Conservation (phyloP, 2,329 filamentous ascomycete species). For the Chaetomiaceae sp. region DNA sequence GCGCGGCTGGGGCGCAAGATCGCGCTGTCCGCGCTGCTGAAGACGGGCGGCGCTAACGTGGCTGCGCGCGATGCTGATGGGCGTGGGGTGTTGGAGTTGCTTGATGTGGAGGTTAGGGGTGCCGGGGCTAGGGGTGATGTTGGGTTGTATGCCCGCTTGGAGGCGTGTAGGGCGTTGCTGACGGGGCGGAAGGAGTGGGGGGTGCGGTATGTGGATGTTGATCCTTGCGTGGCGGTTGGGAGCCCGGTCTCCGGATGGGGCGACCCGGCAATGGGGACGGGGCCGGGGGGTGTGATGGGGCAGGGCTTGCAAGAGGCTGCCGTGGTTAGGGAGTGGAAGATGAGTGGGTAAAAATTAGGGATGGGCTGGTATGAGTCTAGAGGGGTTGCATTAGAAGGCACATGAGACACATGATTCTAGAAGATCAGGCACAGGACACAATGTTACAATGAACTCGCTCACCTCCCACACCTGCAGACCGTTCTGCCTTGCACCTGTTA, state of each 20-base stretch:
- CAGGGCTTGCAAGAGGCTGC: not conserved
- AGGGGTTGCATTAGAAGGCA: not conserved
- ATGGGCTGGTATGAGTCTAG: not conserved
- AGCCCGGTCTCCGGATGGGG: not conserved
- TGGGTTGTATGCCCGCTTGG: constrained; percentile 30
- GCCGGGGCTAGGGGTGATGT: constrained; percentile 23
- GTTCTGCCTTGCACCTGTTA: not conserved
- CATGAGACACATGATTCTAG: not conserved
- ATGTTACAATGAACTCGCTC: not conserved
- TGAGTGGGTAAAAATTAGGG: not conserved
- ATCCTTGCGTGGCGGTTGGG: not conserved
- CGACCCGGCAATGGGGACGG: not conserved
- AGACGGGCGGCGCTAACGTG: constrained; percentile 42
- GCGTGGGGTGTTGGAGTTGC: constrained; percentile 41
- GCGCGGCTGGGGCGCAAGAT: constrained; percentile 50
- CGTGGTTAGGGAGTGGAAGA: constrained; percentile 10
- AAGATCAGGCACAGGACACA: not conserved
- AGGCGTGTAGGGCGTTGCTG: constrained; percentile 31
- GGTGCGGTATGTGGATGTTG: constrained; percentile 14
- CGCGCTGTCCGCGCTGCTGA: constrained; percentile 43
- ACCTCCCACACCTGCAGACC: not conserved
- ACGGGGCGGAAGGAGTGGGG: constrained; percentile 30
- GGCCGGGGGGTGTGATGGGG: not conserved
- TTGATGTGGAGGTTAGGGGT: constrained; percentile 31
- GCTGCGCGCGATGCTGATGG: constrained; percentile 42